These are phyloP conservation scores for Trichoderma endophyticum DNA, from an alignment of 2,329 filamentous ascomycete genomes.

Conservation along the genomic window DNA sequence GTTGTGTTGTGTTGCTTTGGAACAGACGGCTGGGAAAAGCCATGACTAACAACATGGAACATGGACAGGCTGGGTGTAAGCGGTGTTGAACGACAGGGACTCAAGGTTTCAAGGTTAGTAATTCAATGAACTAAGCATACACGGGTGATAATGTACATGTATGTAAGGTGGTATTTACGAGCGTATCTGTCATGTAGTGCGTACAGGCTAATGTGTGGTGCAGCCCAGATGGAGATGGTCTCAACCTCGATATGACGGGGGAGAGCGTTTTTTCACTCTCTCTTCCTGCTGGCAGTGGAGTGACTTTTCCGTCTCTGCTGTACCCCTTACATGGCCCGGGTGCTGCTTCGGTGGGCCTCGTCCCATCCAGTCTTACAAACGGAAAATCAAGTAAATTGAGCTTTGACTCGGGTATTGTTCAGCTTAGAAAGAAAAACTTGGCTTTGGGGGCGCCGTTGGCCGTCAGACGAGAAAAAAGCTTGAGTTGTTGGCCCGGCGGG, in stretches of 20 bases:
- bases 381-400: neutral
- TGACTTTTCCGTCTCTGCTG: neutral
- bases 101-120: neutral
- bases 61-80: neutral
- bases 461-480: neutral
- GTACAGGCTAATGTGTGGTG: neutral
- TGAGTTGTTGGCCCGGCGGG: neutral
- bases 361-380: neutral
- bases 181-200: neutral
- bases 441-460: neutral
- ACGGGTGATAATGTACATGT: neutral
- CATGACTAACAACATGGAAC: neutral
- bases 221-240: neutral
- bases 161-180: neutral
- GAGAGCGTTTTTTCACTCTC: neutral
- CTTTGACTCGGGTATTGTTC: slow-evolving; percentile 16
- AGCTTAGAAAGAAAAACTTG: neutral
- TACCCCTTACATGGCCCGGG: neutral
- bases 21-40: neutral
- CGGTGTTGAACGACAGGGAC: neutral
- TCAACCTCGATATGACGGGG: neutral
- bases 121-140: neutral
- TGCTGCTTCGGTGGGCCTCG: neutral
- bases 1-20: neutral
- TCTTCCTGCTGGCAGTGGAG: neutral